A percentile compares a stretch with the other conserved stretches of the same genome.
Evolutionary conservation across 1,284 basidiomycete species (phyloP).

Genomic region (Thecaphora thlaspeos): DNA sequence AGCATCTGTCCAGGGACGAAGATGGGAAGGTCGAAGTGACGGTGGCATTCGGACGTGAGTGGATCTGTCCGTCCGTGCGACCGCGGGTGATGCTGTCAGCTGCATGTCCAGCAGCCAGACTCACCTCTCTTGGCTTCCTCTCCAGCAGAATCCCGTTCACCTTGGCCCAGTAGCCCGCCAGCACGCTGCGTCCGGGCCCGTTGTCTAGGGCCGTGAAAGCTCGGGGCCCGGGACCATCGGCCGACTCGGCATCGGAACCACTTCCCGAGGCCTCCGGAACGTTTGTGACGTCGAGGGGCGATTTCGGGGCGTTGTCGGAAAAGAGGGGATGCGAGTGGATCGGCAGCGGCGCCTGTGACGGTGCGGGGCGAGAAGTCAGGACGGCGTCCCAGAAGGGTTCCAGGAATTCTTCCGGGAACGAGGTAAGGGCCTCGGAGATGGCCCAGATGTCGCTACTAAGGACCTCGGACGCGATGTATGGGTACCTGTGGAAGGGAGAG

Average conservation of each 20-base stretch:
- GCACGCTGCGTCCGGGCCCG: slow-evolving; percentile 60
- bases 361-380: slow-evolving; percentile 68
- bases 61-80: no score
- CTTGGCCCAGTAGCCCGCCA: slow-evolving; percentile 68
- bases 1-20: slow-evolving; percentile 71
- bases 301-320: slow-evolving; percentile 20
- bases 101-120: slow-evolving; percentile 40
- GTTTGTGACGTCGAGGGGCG: slow-evolving; percentile 30
- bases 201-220: slow-evolving; percentile 53
- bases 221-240: slow-evolving; percentile 3
- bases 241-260: slow-evolving; percentile 5
- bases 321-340: slow-evolving; percentile 55
- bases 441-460: slow-evolving; percentile 94
- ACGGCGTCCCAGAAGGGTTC: slow-evolving; percentile 84
- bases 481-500: no score
- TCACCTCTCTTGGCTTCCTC: slow-evolving; percentile 85
- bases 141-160: slow-evolving; percentile 81
- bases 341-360: slow-evolving; percentile 43
- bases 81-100: no score
- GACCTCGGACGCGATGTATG: slow-evolving; percentile 91
- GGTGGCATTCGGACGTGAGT: background rate
- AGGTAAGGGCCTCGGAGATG: slow-evolving; percentile 84
- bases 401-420: slow-evolving; percentile 65
- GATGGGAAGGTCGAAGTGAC: no score
- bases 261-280: slow-evolving; percentile 18